A percentile compares a stretch with the other conserved stretches of the same genome.
Evolutionary conservation across 2,329 filamentous ascomycete species (phyloP).

Genomic region (Trichoderma endophyticum): DNA sequence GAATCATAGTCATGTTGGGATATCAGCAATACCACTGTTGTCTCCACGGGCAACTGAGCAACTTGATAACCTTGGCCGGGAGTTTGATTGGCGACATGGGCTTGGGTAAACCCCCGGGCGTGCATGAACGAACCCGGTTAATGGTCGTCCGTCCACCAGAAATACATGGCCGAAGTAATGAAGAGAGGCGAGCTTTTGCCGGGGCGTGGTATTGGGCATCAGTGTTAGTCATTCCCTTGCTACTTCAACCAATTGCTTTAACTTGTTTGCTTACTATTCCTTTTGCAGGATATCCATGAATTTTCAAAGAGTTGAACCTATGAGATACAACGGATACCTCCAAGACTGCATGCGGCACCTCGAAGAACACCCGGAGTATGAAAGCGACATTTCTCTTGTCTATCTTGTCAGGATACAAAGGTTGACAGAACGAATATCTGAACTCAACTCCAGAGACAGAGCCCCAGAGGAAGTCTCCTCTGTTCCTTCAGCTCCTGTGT

Average conservation of each 20-base stretch:
- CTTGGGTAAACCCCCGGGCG: conserved; percentile 40
- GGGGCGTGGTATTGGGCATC: conserved; percentile 55
- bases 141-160: conserved; percentile 41
- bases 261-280: background rate
- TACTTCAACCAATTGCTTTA: background rate
- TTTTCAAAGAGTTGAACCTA: conserved; percentile 44
- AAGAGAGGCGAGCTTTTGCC: conserved; percentile 50
- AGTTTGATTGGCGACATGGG: conserved; percentile 48
- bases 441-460: conserved; percentile 37
- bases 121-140: conserved; percentile 42
- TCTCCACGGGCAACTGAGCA: conserved; percentile 51
- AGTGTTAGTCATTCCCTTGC: conserved; percentile 38
- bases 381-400: conserved; percentile 46
- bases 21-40: conserved; percentile 56
- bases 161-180: conserved; percentile 42
- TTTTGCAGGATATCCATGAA: conserved; percentile 38
- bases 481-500: conserved; percentile 39
- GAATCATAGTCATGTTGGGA: conserved; percentile 47
- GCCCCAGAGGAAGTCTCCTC: conserved; percentile 33
- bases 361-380: conserved; percentile 41
- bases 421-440: conserved; percentile 48
- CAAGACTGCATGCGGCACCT: conserved; percentile 49
- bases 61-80: conserved; percentile 46
- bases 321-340: conserved; percentile 52
- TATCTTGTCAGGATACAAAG: conserved; percentile 49